Percentiles rank a stretch among this genome's conserved stretches.
Conservation (phyloP, 305 asterid species). For the Fraxinus velutina region DNA sequence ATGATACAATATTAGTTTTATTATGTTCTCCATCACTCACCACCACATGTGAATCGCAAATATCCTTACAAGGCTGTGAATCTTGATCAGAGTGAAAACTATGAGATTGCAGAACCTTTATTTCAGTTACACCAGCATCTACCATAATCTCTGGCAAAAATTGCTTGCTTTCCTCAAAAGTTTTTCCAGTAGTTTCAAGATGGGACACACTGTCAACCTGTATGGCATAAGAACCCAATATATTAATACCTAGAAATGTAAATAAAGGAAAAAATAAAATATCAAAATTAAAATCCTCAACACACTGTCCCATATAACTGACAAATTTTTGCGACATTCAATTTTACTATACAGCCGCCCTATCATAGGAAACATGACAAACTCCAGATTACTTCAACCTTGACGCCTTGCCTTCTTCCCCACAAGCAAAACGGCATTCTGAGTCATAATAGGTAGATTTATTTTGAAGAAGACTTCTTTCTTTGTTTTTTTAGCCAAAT, state of each 20-base stretch:
- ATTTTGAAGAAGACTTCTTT: no score
- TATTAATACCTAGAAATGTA: constrained; percentile 1
- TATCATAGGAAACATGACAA: no score
- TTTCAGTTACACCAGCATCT: constrained; percentile 17
- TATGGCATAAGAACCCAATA: constrained; percentile 24
- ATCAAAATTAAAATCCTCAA: not conserved
- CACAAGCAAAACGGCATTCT: no score
- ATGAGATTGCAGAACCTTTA: constrained; percentile 14
- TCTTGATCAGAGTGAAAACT: constrained; percentile 30
- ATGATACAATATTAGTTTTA: constrained; percentile 22
- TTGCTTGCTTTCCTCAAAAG: constrained; percentile 36
- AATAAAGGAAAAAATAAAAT: not conserved
- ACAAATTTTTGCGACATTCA: not conserved
- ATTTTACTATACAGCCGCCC: no score
- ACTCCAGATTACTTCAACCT: no score
- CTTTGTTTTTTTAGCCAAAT: no score
- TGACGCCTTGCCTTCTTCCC: no score
- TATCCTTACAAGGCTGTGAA: constrained; percentile 28
- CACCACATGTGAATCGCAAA: constrained; percentile 23
- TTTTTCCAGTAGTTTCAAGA: constrained; percentile 39
- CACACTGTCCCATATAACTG: not conserved
- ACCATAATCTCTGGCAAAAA: constrained; percentile 19
- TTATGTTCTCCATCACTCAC: constrained; percentile 27
- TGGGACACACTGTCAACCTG: constrained; percentile 68
- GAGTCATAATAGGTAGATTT: no score